A percentile compares a stretch with the other conserved stretches of the same genome.
Conservation (phyloP, 208 protist species). For the Phytomonas sp. region DNA sequence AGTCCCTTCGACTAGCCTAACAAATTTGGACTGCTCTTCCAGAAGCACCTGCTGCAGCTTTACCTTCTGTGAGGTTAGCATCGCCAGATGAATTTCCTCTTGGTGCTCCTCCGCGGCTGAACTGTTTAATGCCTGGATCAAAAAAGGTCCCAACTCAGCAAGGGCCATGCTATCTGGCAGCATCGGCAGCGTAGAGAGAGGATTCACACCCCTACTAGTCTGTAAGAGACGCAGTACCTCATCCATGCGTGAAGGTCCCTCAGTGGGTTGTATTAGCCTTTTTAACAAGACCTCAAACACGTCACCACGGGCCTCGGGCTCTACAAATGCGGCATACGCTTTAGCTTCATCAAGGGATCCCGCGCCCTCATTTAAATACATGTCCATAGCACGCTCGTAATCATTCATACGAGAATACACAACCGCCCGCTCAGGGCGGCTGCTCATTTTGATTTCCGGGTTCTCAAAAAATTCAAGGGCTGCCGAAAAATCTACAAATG, state of each 20-base stretch:
- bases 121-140: conserved; percentile 37
- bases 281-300: conserved; percentile 30
- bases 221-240: conserved; percentile 44
- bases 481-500: conserved; percentile 19
- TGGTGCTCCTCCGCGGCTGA: conserved; percentile 19
- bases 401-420: conserved; percentile 43
- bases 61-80: conserved; percentile 21
- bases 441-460: conserved; percentile 15
- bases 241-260: conserved; percentile 12
- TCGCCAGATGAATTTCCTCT: conserved; percentile 24
- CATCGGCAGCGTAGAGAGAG: conserved; percentile 40
- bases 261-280: conserved; percentile 19
- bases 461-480: conserved; percentile 34
- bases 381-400: conserved; percentile 46
- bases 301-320: conserved; percentile 25
- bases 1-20: conserved; percentile 19
- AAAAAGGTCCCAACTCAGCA: conserved; percentile 28
- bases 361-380: conserved; percentile 43
- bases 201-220: conserved; percentile 32
- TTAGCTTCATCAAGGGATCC: conserved; percentile 28
- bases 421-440: conserved; percentile 38
- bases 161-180: conserved; percentile 50
- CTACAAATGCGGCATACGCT: conserved; percentile 37
- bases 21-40: conserved; percentile 17
- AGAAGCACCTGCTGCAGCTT: conserved; percentile 17